Percentiles rank a stretch among this genome's conserved stretches.
Evolutionary conservation across 176 grass and related monocot species (phyloP).

Genomic region (Eragrostis nindensis): DNA sequence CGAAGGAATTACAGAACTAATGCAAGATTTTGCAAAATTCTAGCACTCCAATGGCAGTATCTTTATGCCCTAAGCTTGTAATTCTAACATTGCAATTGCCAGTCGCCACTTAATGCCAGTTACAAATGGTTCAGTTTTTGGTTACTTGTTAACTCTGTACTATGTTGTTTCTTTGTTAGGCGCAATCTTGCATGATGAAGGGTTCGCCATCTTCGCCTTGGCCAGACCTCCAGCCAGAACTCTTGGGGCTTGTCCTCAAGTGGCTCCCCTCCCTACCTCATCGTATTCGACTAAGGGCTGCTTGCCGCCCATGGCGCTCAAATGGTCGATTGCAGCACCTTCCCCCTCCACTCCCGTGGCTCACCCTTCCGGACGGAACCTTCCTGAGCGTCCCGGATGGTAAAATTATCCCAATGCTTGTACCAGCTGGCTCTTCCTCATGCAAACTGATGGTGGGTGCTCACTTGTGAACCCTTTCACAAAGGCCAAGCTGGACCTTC

Average conservation of each 20-base stretch:
- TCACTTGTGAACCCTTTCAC: slow-evolving; percentile 28
- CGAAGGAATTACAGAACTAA: too few relatives aligned
- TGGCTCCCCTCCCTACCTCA: not conserved
- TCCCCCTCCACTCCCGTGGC: not conserved
- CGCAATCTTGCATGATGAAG: not conserved
- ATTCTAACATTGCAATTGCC: too few relatives aligned
- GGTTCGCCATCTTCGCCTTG: not conserved
- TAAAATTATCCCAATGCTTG: not conserved
- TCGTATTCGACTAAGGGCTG: slow-evolving; percentile 4
- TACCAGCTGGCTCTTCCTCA: not conserved
- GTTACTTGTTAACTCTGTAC: too few relatives aligned
- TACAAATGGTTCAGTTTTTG: too few relatives aligned
- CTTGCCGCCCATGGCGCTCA: slow-evolving; percentile 1
- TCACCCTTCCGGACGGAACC: not conserved
- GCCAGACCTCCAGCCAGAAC: not conserved
- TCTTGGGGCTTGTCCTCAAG: not conserved
- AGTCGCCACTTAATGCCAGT: too few relatives aligned
- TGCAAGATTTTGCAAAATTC: too few relatives aligned
- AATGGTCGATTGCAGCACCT: not conserved
- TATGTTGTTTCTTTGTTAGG: not conserved
- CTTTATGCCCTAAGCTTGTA: too few relatives aligned
- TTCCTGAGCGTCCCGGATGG: slow-evolving; percentile 18
- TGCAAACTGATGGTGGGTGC: not conserved
- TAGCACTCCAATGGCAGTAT: too few relatives aligned
- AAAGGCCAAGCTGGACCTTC: not conserved